phyloP scores from a whole-genome alignment of 371 early-diverging fungal species.

The Mucor piriformis region DNA sequence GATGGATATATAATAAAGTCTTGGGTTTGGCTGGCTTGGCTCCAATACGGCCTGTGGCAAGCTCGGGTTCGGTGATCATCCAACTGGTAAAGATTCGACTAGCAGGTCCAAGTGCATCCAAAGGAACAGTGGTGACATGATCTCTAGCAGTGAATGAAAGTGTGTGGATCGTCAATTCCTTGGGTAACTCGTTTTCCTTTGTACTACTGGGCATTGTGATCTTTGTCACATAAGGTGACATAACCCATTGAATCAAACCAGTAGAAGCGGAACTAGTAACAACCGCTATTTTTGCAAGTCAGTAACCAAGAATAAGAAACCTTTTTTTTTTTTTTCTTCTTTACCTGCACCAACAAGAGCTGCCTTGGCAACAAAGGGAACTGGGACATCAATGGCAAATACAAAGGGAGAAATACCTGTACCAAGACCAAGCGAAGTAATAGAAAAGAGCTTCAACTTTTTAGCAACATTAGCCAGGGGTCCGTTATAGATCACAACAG shows the following conservation, averaged over 20 bases:
- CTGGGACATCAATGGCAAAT: constrained; percentile 62
- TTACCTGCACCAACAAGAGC: constrained; percentile 63
- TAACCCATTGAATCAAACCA: constrained; percentile 63
- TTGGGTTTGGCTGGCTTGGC: constrained; percentile 52
- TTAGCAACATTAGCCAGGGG: constrained; percentile 63
- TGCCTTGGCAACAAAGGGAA: constrained; percentile 59
- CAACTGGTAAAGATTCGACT: constrained; percentile 60
- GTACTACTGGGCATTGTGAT: constrained; percentile 39
- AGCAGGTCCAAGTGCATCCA: constrained; percentile 54
- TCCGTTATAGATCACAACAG: constrained; percentile 54
- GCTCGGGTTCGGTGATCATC: constrained; percentile 47
- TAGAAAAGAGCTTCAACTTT: constrained; percentile 63
- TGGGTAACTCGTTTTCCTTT: constrained; percentile 16
- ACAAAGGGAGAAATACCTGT: constrained; percentile 63
- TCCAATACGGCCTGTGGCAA: constrained; percentile 35
- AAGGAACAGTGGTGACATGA: constrained; percentile 56
- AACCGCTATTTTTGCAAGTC: constrained; percentile 46
- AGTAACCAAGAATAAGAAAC: too few relatives aligned
- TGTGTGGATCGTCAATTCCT: constrained; percentile 36
- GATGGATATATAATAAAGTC: constrained; percentile 58
- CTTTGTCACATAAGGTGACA: constrained; percentile 67
- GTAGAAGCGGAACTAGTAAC: constrained; percentile 67
- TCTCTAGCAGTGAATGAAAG: constrained; percentile 42
- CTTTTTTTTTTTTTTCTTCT: too few relatives aligned
- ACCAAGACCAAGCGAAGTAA: constrained; percentile 62